phyloP scores from a whole-genome alignment of 495 filamentous ascomycete species.

The Hypoxylon lienhwacheense region DNA sequence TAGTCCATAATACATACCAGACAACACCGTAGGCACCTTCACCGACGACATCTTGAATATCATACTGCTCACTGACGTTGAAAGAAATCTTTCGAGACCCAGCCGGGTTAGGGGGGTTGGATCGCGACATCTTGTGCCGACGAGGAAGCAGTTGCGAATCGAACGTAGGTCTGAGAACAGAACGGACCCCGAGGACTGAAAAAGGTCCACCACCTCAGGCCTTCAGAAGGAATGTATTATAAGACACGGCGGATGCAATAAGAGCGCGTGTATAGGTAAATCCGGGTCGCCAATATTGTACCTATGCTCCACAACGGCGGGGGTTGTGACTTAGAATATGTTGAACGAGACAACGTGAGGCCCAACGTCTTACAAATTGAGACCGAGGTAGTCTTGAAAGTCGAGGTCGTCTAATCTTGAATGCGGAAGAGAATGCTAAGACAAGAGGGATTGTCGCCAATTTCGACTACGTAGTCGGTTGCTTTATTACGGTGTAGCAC shows the following conservation, averaged over 20 bases:
- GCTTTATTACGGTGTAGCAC: slow-evolving; percentile 22
- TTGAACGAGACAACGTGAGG: slow-evolving; percentile 10
- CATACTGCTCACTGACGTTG: slow-evolving; percentile 99
- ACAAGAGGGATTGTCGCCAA: background rate
- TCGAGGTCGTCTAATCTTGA: slow-evolving; percentile 5
- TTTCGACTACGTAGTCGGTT: slow-evolving; percentile 10
- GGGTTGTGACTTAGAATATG: slow-evolving; percentile 17
- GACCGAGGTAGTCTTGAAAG: slow-evolving; percentile 6
- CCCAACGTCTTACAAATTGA: slow-evolving; percentile 4
- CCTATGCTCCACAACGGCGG: slow-evolving; percentile 23
- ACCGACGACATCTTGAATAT: slow-evolving; percentile 98
- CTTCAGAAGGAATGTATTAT: slow-evolving; percentile 24
- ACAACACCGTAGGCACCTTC: slow-evolving; percentile 99
- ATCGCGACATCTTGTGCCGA: slow-evolving; percentile 42
- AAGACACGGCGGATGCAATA: slow-evolving; percentile 17
- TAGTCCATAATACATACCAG: slow-evolving; percentile 65
- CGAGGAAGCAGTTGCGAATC: background rate
- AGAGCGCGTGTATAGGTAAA: slow-evolving; percentile 32
- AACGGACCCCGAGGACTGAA: slow-evolving; percentile 1
- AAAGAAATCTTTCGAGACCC: slow-evolving; percentile 97
- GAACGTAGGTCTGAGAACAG: slow-evolving; percentile 2
- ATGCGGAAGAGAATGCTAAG: background rate
- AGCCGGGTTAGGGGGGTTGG: slow-evolving; percentile 46
- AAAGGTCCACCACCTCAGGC: slow-evolving; percentile 12
- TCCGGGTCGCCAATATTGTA: slow-evolving; percentile 27